These are phyloP conservation scores for Bathelium albidoporum DNA, from an alignment of 495 filamentous ascomycete species.

Conservation along the genomic window DNA sequence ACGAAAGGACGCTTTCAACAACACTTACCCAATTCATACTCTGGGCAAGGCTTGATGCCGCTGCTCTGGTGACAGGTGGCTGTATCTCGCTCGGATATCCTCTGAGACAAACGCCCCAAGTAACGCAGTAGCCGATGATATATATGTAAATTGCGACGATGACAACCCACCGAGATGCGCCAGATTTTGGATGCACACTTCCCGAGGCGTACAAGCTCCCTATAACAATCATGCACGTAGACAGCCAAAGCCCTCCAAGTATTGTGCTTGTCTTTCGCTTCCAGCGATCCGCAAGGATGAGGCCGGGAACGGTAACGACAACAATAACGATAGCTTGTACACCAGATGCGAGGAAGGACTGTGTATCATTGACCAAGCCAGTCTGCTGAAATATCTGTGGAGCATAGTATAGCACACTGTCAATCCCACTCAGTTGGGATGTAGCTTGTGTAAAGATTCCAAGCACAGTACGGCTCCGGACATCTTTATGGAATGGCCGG, in stretches of 20 bases:
- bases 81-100: background rate
- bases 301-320: background rate
- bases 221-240: background rate
- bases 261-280: background rate
- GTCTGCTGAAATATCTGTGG: constrained; percentile 5
- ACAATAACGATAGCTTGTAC: background rate
- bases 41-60: background rate
- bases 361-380: background rate
- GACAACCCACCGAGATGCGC: background rate
- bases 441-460: background rate
- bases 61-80: background rate
- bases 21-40: background rate
- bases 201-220: background rate
- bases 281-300: background rate
- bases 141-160: background rate
- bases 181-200: background rate
- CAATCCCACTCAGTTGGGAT: constrained; percentile 12
- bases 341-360: background rate
- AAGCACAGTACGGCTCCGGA: constrained; percentile 31
- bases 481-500: background rate
- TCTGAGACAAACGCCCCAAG: background rate
- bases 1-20: background rate
- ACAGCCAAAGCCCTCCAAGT: background rate
- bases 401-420: constrained; percentile 13
- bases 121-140: background rate